Evolutionary conservation across 1,139 yeast species (phyloP), one percentile per base, ranked within the genome.

Genomic region (Geotrichum histeridarum): DNA sequence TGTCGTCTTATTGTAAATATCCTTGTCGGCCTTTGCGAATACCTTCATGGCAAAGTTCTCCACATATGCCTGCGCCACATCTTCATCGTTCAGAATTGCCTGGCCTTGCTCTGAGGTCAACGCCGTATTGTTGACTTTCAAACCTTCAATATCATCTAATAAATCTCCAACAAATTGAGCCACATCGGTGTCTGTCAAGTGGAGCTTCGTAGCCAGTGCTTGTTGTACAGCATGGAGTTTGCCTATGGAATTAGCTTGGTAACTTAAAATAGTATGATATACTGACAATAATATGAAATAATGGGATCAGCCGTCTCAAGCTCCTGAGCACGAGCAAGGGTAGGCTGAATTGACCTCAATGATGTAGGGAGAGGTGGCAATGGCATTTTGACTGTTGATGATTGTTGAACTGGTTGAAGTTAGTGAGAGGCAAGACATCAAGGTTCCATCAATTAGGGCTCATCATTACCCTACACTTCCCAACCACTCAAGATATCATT

Each of bases 91-190:
- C 49, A 87, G 72, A 5, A 85, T 76, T 22, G 73, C 74, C 54
- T 72, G 76, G 35, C 77, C 77, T 3, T 71, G 73, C 11, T 68
- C 73, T 2, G 60, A 59, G 14, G 57, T 33, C 17, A 65, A 54
- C n/a, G 51, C 59, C 8, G 54, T 69, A 55, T 55, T 68, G 57
- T 32, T 63, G 60, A 35, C 65, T 64, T 81, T 83, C 46, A 73
- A 64, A 1, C 65, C 55, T 64, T 88, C 96, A 36, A 89, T 79
- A 4, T 79, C 79, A 64, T 83, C 91, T 56, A 88, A 71, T 54
- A 88, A 70, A 5, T 65, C 63, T 50, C 83, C 73, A 0, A 89
- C 85, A 64, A 80, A 84, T 1, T 61, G 63, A 37, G 86, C 87
- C 17, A 79, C 78, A 3, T 76, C 80, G 12, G 75, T 71, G 56